A percentile compares a stretch with the other conserved stretches of the same genome.
Conservation (phyloP, 2,329 filamentous ascomycete species). For the Epichloe amarillans region DNA sequence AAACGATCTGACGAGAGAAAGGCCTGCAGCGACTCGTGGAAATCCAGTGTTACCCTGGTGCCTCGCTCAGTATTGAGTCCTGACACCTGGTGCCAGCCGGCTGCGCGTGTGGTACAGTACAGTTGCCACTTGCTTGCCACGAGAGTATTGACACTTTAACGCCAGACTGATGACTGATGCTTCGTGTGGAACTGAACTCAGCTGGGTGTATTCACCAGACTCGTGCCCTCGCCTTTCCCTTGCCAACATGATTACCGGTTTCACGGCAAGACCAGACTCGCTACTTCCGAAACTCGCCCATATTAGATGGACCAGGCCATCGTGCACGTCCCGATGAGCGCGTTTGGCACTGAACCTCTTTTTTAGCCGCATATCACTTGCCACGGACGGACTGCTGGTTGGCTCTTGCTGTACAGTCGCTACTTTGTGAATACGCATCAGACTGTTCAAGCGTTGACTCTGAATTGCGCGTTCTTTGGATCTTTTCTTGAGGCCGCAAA, state of each 20-base stretch:
- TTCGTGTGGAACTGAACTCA: not conserved
- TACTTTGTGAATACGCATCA: not conserved
- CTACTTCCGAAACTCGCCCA: not conserved
- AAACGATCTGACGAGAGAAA: no score
- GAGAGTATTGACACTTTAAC: not conserved
- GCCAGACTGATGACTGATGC: not conserved
- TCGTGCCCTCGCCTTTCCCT: not conserved
- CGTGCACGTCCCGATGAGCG: not conserved
- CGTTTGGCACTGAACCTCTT: not conserved
- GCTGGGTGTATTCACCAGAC: not conserved
- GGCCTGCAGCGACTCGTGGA: no score
- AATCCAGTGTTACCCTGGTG: no score
- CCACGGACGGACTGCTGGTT: slow-evolving; percentile 4
- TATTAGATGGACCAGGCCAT: not conserved
- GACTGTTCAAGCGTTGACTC: not conserved
- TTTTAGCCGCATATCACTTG: not conserved
- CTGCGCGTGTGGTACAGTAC: not conserved
- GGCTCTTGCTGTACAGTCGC: slow-evolving; percentile 5
- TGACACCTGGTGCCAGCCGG: not conserved
- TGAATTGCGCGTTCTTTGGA: not conserved
- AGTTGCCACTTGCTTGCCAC: not conserved
- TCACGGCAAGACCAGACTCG: not conserved
- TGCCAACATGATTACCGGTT: not conserved
- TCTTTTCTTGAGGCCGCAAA: not conserved
- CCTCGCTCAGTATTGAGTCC: not conserved